A percentile compares a stretch with the other conserved stretches of the same genome.
Conservation (phyloP, 1,139 yeast species). For the Geotrichum reessii region DNA sequence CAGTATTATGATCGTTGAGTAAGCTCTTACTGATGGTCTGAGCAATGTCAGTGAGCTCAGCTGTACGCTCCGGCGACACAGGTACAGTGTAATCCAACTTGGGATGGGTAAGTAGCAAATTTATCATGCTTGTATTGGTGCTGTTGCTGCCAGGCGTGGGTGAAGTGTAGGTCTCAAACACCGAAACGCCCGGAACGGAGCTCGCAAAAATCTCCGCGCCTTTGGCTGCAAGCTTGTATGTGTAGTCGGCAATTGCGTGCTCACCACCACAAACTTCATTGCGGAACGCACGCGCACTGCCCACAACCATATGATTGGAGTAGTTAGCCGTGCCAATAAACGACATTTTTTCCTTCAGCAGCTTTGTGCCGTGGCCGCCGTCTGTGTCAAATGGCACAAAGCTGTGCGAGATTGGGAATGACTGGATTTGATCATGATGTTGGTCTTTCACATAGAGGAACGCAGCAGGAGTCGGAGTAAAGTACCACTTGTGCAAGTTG, state of each 20-base stretch:
- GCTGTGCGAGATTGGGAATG: constrained; percentile 50
- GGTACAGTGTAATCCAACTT: background rate
- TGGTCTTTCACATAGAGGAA: constrained; percentile 52
- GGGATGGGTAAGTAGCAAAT: constrained; percentile 41
- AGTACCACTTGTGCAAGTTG: constrained; percentile 69
- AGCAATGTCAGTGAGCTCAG: constrained; percentile 18
- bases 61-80: constrained; percentile 5
- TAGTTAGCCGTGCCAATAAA: constrained; percentile 38
- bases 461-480: constrained; percentile 54
- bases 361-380: background rate
- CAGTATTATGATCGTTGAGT: constrained; percentile 39
- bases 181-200: constrained; percentile 28
- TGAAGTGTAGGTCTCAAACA: constrained; percentile 36
- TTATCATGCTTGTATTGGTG: constrained; percentile 43
- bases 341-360: constrained; percentile 30
- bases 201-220: constrained; percentile 41
- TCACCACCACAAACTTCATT: constrained; percentile 58
- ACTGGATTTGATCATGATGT: constrained; percentile 49
- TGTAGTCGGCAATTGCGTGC: constrained; percentile 46
- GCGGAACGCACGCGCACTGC: constrained; percentile 50
- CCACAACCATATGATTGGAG: constrained; percentile 34
- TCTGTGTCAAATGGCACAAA: constrained; percentile 19
- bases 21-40: constrained; percentile 17
- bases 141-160: constrained; percentile 31
- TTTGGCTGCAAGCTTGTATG: constrained; percentile 41